Evolutionary conservation across 2,329 filamentous ascomycete genomes (phyloP).

Genomic region (Phyllosticta citriasiana): DNA sequence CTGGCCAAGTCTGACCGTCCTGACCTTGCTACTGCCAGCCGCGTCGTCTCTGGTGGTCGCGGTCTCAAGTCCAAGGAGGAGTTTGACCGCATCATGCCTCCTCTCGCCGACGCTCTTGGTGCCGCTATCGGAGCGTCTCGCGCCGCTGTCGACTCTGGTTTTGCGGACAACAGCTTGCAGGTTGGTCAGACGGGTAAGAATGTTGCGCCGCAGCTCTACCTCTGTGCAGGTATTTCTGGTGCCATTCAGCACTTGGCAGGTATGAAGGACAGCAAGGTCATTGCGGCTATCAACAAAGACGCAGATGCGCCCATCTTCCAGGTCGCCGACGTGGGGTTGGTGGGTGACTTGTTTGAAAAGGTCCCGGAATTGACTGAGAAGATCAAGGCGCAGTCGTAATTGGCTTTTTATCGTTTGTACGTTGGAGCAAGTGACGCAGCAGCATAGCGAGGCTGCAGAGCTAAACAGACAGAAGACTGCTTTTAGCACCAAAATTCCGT

Average conservation of each 20-base stretch:
- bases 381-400: constrained; percentile 49
- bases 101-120: constrained; percentile 82
- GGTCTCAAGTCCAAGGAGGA: constrained; percentile 97
- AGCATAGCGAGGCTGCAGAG: not conserved
- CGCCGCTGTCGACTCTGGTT: constrained; percentile 92
- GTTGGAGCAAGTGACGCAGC: not conserved
- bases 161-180: constrained; percentile 96
- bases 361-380: constrained; percentile 95
- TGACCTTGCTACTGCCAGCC: constrained; percentile 79
- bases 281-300: constrained; percentile 98
- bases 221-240: constrained; percentile 91
- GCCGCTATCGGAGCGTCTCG: constrained; percentile 94
- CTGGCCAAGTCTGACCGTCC: constrained; percentile 88
- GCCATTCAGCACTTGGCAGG: constrained; percentile 97
- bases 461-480: not conserved
- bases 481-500: not conserved
- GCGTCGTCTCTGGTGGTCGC: constrained; percentile 86
- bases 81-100: constrained; percentile 85
- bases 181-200: constrained; percentile 99
- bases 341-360: constrained; percentile 91
- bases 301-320: constrained; percentile 96
- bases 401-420: not conserved
- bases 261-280: constrained; percentile 99
- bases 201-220: constrained; percentile 88
- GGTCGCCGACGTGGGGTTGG: constrained; percentile 88